Base-by-base conservation (phyloP, 192 early-diverging fungal genomes). In the Coemansia sp. region DNA sequence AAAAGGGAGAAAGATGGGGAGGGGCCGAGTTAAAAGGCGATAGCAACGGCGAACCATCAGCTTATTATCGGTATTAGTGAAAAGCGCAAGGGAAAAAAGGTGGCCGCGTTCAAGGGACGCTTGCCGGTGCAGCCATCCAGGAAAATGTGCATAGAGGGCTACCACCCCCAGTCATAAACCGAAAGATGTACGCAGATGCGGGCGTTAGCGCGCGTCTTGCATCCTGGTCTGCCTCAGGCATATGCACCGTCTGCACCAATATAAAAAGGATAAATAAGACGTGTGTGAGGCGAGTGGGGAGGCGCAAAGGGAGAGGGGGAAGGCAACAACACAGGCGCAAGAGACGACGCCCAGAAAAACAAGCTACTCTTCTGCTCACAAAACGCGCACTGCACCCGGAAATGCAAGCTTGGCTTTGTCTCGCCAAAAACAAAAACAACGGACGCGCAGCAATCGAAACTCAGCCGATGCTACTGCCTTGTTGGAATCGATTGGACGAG, bases 1-100 rank as follows among this genome's bases (percentile, higher is more conserved):
- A 16, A 35, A 59, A 59, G 63, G 51, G 44, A 49, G 71, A 44
- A 58, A 66, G 67, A 66, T 46, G 52, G 61, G 55, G 41, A 61
- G 34, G 60, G 67, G 68, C 23, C 36, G 43, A 38, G 59, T 60
- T 60, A 59, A 58, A 67, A 61, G 71, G 62, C 68, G 66, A 33
- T 59, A 59, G 66, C 66, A 63, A 52, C 66, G 56, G 53, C 66
- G 62, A 73, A 67, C 53, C 72, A 63, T 62, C 43, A 26, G 64
- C 23, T 70, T 70, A 62, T 70, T 38, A 58, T 57, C 36, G n/a
- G 44, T 21, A 39, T 58, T 67, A 62, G 55, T 66, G 66, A 60
- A 67, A 59, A 72, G 51, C 7, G 57, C 57, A 59, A 38, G 26
- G 10, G 18, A 59, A 35, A 59, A 67, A 57, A 67, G 34, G 43